Evolutionary conservation across 2,329 filamentous ascomycete genomes (phyloP), one percentile per base, ranked within the genome.

Genomic region (Talaromyces marneffei): DNA sequence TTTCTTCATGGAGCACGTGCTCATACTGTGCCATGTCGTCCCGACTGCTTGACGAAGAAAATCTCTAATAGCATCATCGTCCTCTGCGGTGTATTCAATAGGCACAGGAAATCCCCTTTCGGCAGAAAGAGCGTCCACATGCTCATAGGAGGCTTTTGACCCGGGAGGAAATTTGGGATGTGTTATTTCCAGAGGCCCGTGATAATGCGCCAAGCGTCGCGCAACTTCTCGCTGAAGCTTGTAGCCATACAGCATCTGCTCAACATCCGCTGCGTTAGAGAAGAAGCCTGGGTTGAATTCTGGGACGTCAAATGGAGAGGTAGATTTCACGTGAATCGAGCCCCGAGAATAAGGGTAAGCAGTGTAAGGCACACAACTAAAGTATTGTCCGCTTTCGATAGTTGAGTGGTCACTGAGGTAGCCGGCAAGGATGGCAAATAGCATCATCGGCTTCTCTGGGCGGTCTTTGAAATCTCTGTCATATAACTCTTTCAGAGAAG

Each of bases 1-100:
- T 2, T 52, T 52, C 5, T 40, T 52, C 50, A 60, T 60, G 10
- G 35, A 46, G n/a, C 75, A 77, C 0, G 79, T 62, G 7, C 65
- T 65, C 7, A 60, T 64, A 14, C 68, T 65, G 37, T 70, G 68
- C 37, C 62, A 66, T 42, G 66, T 65, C 9, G 63, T 54, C 14
- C 25, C 29, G 3, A 48, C 54, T n/a, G 44, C 53, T 29, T 33
- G 25, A 31, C 59, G 37, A 37, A 70, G 63, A 20, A 60, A 62
- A 39, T 48, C 54, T 40, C 65, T 63, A n/a, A 72, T 65, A 37
- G 69, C 62, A 25, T 53, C 65, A 53, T 70, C 67, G 4, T 60
- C 58, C 7, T 60, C 50, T 5, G 50, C 16, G 5, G 50, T 55
- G n/a, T 60, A 60, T 12, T 60, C 50, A 14, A 60, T 60, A 44